Evolutionary conservation across 345 rosid genomes (phyloP).

Genomic region (Schrenkiella parvula): DNA sequence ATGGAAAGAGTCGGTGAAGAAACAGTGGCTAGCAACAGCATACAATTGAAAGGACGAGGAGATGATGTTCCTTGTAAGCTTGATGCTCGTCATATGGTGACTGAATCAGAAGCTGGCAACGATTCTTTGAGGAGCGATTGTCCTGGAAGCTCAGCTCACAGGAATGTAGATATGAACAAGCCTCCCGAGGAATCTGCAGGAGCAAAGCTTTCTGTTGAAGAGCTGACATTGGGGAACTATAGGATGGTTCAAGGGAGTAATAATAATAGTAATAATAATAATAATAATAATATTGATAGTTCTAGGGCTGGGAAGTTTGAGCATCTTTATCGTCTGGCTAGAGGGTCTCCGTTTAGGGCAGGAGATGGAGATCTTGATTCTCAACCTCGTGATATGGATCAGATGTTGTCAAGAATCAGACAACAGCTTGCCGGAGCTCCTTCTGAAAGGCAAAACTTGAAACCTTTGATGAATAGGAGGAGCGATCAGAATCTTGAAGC

Average conservation of each 20-base stretch:
- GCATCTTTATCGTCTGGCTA: conserved; percentile 22
- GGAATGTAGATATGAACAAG: conserved; percentile 21
- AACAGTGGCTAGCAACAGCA: conserved; percentile 31
- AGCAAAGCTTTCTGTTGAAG: conserved; percentile 36
- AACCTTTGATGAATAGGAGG: conserved; percentile 31
- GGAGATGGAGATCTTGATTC: conserved; percentile 34
- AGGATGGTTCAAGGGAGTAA: conserved; percentile 29
- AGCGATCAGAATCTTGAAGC: conserved; percentile 38
- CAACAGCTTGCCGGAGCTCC: conserved; percentile 38
- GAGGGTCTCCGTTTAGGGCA: conserved; percentile 26
- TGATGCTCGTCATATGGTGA: conserved; percentile 30
- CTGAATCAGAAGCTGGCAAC: conserved; percentile 28
- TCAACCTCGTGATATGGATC: conserved; percentile 38
- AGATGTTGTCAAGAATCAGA: conserved; percentile 31
- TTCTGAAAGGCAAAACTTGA: conserved; percentile 32
- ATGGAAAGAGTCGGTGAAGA: conserved; percentile 52
- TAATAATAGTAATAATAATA: background rate
- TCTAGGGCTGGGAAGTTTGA: conserved; percentile 36
- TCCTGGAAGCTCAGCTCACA: conserved; percentile 34
- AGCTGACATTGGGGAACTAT: conserved; percentile 40
- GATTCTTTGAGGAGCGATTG: conserved; percentile 30
- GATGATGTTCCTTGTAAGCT: conserved; percentile 39
- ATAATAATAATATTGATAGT: conserved; percentile 10
- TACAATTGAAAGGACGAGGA: conserved; percentile 29
- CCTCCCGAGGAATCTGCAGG: conserved; percentile 27